Evolutionary conservation across 2,329 filamentous ascomycete species (phyloP).

Genomic region (Alternaria rosae): DNA sequence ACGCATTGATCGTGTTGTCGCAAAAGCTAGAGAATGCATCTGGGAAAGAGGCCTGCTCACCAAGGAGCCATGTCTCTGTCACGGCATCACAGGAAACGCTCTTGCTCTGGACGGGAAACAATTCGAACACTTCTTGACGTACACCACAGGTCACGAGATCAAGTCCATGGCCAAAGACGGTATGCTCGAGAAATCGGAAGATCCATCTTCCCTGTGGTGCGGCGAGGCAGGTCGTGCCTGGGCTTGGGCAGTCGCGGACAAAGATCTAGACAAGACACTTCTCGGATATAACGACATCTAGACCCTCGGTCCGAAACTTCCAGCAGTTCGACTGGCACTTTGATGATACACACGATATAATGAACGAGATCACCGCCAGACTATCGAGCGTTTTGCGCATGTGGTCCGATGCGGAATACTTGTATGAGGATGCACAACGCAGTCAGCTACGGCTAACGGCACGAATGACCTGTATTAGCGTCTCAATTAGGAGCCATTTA

Average conservation of each 20-base stretch:
- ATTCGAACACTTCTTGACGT: slow-evolving; percentile 65
- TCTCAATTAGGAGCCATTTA: background rate
- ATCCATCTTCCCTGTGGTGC: slow-evolving; percentile 60
- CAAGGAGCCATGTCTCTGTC: slow-evolving; percentile 71
- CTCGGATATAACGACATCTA: slow-evolving; percentile 61
- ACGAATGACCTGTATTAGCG: slow-evolving; percentile 7
- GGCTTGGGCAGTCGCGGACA: slow-evolving; percentile 57
- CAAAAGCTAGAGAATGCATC: slow-evolving; percentile 60
- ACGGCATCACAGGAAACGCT: slow-evolving; percentile 71
- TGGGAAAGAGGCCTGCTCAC: slow-evolving; percentile 66
- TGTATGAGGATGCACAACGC: slow-evolving; percentile 5
- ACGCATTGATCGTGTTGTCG: slow-evolving; percentile 62
- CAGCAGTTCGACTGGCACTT: background rate
- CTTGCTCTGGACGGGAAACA: slow-evolving; percentile 60
- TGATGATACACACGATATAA: slow-evolving; percentile 31
- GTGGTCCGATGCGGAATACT: background rate
- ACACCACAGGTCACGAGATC: slow-evolving; percentile 65
- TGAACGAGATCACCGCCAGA: slow-evolving; percentile 27
- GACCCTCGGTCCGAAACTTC: background rate
- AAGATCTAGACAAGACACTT: slow-evolving; percentile 55
- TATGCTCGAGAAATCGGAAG: slow-evolving; percentile 60
- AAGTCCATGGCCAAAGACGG: slow-evolving; percentile 61
- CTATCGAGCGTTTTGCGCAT: slow-evolving; percentile 1
- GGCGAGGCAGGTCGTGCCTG: slow-evolving; percentile 59
- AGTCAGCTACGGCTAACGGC: slow-evolving; percentile 11